phyloP scores from a whole-genome alignment of 805 yeast species.

The Suhomyces canberraensis region DNA sequence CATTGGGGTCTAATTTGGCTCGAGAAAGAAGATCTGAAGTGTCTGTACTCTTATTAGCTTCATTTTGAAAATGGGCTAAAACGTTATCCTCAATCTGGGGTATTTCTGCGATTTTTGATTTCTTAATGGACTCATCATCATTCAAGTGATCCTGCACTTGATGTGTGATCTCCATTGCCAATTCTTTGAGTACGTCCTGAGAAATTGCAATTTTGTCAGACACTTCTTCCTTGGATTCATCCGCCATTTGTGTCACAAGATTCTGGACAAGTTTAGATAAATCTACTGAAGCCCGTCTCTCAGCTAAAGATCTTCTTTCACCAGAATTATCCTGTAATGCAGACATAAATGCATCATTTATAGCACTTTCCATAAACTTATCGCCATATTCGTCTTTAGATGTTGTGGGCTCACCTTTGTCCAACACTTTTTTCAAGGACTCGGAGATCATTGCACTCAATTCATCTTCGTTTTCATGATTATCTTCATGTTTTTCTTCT shows the following conservation, averaged over 20 bases:
- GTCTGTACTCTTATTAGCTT: conserved; percentile 25
- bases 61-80: conserved; percentile 34
- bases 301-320: background rate
- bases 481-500: background rate
- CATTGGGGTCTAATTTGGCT: conserved; percentile 1
- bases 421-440: conserved; percentile 9
- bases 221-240: conserved; percentile 7
- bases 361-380: conserved; percentile 24
- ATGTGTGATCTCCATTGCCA: conserved; percentile 28
- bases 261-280: conserved; percentile 25
- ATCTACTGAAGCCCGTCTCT: conserved; percentile 7
- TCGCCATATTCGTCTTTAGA: conserved; percentile 2
- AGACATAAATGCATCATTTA: conserved; percentile 26
- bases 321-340: conserved; percentile 9
- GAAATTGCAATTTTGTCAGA: conserved; percentile 11
- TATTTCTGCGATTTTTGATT: conserved; percentile 13
- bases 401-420: conserved; percentile 1
- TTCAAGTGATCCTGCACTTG: conserved; percentile 27
- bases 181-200: conserved; percentile 24
- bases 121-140: conserved; percentile 13
- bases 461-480: conserved; percentile 2
- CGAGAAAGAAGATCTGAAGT: background rate
- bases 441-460: conserved; percentile 11
- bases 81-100: conserved; percentile 37
- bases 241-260: conserved; percentile 22